These are phyloP conservation scores for Musa troglodytarum DNA, from an alignment of 176 grass and related monocot species.

Conservation along the genomic window DNA sequence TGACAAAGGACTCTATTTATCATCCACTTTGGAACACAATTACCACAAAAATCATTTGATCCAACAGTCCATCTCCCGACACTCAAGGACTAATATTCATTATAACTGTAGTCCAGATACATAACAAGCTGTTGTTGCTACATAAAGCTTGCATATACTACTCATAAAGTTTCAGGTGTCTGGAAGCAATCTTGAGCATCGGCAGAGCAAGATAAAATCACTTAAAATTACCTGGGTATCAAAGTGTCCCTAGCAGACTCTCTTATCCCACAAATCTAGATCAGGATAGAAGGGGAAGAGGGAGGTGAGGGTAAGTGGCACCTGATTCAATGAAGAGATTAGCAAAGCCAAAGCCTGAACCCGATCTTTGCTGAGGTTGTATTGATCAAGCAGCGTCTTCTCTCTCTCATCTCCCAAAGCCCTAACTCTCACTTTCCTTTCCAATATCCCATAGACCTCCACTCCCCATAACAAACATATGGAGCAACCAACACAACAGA, in stretches of 20 bases:
- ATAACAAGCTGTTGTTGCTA: not conserved
- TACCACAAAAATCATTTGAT: not conserved
- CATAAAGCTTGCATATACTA: not conserved
- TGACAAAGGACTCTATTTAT: not conserved
- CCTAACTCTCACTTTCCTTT: conserved; percentile 6
- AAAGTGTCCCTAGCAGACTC: not conserved
- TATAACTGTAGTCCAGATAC: not conserved
- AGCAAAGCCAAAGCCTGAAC: conserved; percentile 36
- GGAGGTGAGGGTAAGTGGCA: conserved; percentile 9
- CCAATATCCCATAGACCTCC: conserved; percentile 7
- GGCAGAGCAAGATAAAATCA: not conserved
- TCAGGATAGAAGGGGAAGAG: not conserved
- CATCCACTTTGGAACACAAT: not conserved
- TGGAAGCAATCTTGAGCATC: not conserved
- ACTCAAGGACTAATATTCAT: not conserved
- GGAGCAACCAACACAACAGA: conserved; percentile 11
- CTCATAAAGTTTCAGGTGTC: not conserved
- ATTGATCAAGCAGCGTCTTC: conserved; percentile 24
- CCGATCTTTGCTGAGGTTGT: conserved; percentile 46
- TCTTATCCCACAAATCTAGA: not conserved
- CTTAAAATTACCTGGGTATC: not conserved
- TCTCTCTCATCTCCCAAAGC: conserved; percentile 15
- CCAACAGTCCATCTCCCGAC: not conserved
- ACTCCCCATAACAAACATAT: conserved; percentile 11
- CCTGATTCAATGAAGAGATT: conserved; percentile 35